Percentiles rank a stretch among this genome's conserved stretches.
phyloP scores from a whole-genome alignment of 2,329 filamentous ascomycete genomes.

The Sclerotinia trifoliorum region DNA sequence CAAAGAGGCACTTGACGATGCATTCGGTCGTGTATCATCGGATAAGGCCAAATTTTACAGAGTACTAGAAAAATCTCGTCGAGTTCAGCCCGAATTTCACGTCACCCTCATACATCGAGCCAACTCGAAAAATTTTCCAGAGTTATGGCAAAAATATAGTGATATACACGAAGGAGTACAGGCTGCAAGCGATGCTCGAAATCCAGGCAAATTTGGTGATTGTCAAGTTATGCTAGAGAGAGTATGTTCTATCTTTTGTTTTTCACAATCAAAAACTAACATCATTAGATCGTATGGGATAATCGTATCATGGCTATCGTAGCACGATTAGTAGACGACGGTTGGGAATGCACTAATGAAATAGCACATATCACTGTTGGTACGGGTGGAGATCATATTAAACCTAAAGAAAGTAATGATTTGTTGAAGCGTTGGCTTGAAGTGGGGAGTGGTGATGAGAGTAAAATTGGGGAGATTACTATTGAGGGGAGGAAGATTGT shows the following conservation, averaged over 20 bases:
- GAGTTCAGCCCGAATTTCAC: conserved; percentile 84
- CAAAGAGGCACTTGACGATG: conserved; percentile 60
- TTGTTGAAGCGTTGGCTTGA: conserved; percentile 74
- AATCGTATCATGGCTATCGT: conserved; percentile 88
- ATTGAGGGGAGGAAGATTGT: conserved; percentile 35
- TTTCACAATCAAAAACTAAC: background rate
- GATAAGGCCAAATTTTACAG: conserved; percentile 67
- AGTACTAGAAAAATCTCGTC: conserved; percentile 68
- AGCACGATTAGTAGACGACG: conserved; percentile 64
- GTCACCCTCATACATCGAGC: conserved; percentile 89
- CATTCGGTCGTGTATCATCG: conserved; percentile 59
- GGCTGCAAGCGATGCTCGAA: conserved; percentile 18
- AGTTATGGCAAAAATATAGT: conserved; percentile 73
- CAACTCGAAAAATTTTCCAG: conserved; percentile 56
- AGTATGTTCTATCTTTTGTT: conserved; percentile 40
- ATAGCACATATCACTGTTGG: conserved; percentile 89
- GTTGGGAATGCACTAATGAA: conserved; percentile 71
- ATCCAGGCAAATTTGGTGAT: conserved; percentile 53
- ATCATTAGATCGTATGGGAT: conserved; percentile 71
- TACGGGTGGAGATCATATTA: conserved; percentile 70
- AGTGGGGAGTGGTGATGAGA: conserved; percentile 45
- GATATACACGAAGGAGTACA: conserved; percentile 52
- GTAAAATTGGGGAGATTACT: conserved; percentile 37
- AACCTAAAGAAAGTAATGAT: conserved; percentile 93
- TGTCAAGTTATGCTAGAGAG: conserved; percentile 64